Evolutionary conservation across 768 basidiomycete species (phyloP).

Genomic region (Panaeolus cyanescens): DNA sequence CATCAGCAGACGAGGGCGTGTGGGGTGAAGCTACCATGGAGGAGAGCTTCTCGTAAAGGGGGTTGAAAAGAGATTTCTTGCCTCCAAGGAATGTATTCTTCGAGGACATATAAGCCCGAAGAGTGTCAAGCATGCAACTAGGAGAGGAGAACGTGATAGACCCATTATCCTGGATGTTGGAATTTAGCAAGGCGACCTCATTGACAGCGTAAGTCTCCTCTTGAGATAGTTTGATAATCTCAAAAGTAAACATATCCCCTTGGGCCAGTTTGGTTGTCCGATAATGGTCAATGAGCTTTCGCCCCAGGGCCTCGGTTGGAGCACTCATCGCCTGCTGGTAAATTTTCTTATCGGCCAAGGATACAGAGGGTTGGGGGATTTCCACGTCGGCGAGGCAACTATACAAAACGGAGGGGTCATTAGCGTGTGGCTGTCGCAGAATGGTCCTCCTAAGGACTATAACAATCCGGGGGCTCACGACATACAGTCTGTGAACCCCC

Average conservation of each 20-base stretch:
- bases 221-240: constrained; percentile 17
- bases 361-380: constrained; percentile 12
- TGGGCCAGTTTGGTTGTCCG: constrained; percentile 18
- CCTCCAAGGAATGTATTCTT: background rate
- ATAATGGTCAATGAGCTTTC: constrained; percentile 12
- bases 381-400: constrained; percentile 25
- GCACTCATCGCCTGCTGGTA: background rate
- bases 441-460: constrained; percentile 27
- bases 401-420: constrained; percentile 19
- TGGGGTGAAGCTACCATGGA: background rate
- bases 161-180: background rate
- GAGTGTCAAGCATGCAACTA: background rate
- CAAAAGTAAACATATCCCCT: constrained; percentile 27
- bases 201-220: constrained; percentile 4
- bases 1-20: background rate
- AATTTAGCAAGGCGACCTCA: background rate
- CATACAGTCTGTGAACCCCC: constrained; percentile 30
- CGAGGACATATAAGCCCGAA: background rate
- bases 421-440: constrained; percentile 12
- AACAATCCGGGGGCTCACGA: constrained; percentile 35
- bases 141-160: constrained; percentile 1
- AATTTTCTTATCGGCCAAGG: background rate
- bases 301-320: background rate
- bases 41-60: background rate
- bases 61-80: background rate